A percentile compares a stretch with the other conserved stretches of the same genome.
Conservation (phyloP, 2,329 filamentous ascomycete genomes). For the Akanthomyces uredinophilus region DNA sequence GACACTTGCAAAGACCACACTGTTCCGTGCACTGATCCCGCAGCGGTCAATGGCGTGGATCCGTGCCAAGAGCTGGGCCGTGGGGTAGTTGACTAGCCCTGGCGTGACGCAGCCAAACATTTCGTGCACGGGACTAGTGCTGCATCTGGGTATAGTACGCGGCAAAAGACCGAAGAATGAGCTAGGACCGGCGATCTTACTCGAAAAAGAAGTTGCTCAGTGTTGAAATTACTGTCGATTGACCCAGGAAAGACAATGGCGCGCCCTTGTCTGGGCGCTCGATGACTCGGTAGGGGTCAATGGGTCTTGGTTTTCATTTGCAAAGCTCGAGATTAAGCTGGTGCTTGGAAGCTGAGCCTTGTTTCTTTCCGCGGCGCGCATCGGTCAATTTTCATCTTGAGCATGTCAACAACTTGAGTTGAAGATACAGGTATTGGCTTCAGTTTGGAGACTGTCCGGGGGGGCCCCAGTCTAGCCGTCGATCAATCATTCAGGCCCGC, state of each 20-base stretch:
- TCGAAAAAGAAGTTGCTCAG: neutral
- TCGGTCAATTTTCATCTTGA: neutral
- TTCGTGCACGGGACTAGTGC: no score
- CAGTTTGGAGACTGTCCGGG: neutral
- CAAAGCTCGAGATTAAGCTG: no score
- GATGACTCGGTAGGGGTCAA: no score
- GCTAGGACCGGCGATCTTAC: neutral
- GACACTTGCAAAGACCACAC: no score
- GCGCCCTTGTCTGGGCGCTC: no score
- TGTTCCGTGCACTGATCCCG: no score
- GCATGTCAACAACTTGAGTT: neutral
- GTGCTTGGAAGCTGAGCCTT: neutral
- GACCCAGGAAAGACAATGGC: no score
- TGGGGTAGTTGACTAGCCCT: no score
- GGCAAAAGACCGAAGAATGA: neutral
- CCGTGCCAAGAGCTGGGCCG: no score
- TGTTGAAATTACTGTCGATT: neutral
- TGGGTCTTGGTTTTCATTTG: no score
- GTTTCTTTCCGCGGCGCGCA: neutral
- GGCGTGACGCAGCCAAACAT: no score
- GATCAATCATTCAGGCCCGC: neutral
- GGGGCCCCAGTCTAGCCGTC: neutral
- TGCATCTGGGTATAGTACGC: neutral
- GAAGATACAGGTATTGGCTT: neutral
- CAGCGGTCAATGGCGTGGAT: no score